Evolutionary conservation across 345 rosid genomes (phyloP).

Genomic region (Psidium guajava): DNA sequence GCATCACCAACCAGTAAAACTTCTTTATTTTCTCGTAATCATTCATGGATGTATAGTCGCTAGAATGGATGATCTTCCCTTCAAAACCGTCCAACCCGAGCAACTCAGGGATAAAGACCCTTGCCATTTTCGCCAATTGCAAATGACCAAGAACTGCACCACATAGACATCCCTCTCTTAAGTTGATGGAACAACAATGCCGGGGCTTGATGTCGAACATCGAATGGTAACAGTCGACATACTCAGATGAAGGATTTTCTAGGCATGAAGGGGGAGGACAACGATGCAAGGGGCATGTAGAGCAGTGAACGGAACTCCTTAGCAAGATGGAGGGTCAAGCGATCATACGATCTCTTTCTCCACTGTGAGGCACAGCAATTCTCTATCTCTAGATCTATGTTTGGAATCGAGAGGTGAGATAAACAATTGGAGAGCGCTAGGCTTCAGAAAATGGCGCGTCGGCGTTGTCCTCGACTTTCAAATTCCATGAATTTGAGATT

Average conservation of each 20-base stretch:
- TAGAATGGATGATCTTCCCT: constrained; percentile 6
- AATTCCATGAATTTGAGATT: too few relatives aligned
- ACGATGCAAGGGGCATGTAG: neutral
- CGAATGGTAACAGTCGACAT: constrained; percentile 3
- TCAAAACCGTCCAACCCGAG: constrained; percentile 1
- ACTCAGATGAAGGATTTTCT: neutral
- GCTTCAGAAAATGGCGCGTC: neutral
- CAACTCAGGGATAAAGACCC: neutral
- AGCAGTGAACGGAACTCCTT: constrained; percentile 10
- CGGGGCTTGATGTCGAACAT: neutral
- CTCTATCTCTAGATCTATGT: constrained; percentile 4
- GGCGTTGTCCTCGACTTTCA: neutral
- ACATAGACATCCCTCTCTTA: neutral
- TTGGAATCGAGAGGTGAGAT: constrained; percentile 4
- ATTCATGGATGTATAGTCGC: neutral
- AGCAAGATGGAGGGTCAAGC: constrained; percentile 7
- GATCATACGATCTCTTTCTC: constrained; percentile 12
- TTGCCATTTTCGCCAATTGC: constrained; percentile 13
- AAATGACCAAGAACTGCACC: constrained; percentile 3
- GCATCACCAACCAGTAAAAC: constrained; percentile 15
- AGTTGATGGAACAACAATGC: neutral
- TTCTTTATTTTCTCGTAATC: neutral
- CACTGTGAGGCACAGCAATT: constrained; percentile 9
- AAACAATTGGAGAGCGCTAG: neutral
- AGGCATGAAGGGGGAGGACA: constrained; percentile 4